Percentiles rank a stretch among this genome's conserved stretches.
These are phyloP conservation scores for Aspergillus tubingensis DNA, from an alignment of 2,329 filamentous ascomycete species.

Conservation along the genomic window DNA sequence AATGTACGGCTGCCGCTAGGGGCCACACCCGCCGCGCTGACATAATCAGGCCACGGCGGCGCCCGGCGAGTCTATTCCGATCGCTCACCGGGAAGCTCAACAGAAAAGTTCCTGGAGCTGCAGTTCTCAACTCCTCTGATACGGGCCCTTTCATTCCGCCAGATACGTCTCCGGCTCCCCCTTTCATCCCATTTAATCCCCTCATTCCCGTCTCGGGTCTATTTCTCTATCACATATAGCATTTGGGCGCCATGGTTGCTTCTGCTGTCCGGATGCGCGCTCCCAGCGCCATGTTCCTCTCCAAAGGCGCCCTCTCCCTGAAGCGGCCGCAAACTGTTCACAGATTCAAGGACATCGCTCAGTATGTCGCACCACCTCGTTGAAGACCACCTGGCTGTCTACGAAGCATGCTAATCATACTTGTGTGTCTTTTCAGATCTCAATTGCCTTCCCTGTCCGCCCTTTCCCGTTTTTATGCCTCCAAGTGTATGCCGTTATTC, in stretches of 20 bases:
- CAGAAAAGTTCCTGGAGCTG: slow-evolving; percentile 42
- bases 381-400: neutral
- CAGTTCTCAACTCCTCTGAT: slow-evolving; percentile 33
- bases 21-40: slow-evolving; percentile 25
- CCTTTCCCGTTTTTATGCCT: slow-evolving; percentile 67
- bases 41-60: slow-evolving; percentile 21
- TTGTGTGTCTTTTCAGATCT: slow-evolving; percentile 29
- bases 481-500: slow-evolving; percentile 58
- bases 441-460: slow-evolving; percentile 58
- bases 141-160: slow-evolving; percentile 29
- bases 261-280: slow-evolving; percentile 49
- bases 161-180: slow-evolving; percentile 22
- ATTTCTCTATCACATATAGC: slow-evolving; percentile 29
- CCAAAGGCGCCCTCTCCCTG: slow-evolving; percentile 45
- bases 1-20: slow-evolving; percentile 22
- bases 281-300: slow-evolving; percentile 46
- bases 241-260: slow-evolving; percentile 56
- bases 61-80: slow-evolving; percentile 34
- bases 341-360: slow-evolving; percentile 45
- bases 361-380: slow-evolving; percentile 34
- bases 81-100: slow-evolving; percentile 46
- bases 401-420: slow-evolving; percentile 24
- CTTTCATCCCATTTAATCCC: slow-evolving; percentile 21
- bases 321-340: slow-evolving; percentile 49
- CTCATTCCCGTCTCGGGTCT: slow-evolving; percentile 27